phyloP scores from a whole-genome alignment of 2,329 filamentous ascomycete species.

The Aspergillus calidoustus region DNA sequence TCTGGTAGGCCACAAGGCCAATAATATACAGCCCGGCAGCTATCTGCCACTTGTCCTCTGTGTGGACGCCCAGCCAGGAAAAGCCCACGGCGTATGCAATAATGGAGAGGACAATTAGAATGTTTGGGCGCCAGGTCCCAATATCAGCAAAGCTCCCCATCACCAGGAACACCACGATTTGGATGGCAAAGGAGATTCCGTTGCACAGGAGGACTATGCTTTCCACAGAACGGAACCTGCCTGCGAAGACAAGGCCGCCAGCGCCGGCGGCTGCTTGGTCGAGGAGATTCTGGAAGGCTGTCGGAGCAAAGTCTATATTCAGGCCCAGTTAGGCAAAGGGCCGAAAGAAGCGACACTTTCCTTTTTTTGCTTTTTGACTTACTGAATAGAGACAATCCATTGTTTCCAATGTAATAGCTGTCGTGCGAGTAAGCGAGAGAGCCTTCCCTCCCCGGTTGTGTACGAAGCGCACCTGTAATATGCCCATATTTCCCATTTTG shows the following conservation, averaged over 20 bases:
- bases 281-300: constrained; percentile 68
- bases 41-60: constrained; percentile 61
- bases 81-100: constrained; percentile 68
- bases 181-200: constrained; percentile 70
- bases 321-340: neutral
- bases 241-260: constrained; percentile 60
- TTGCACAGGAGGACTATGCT: constrained; percentile 69
- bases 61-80: constrained; percentile 69
- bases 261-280: constrained; percentile 62
- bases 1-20: constrained; percentile 69
- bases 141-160: constrained; percentile 63
- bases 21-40: constrained; percentile 68
- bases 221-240: constrained; percentile 62
- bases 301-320: constrained; percentile 61
- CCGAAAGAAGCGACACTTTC: too few relatives aligned
- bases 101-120: constrained; percentile 65
- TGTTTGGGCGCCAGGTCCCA: constrained; percentile 66
- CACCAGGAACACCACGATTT: constrained; percentile 58
- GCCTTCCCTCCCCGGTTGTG: neutral
- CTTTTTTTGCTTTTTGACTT: constrained; percentile 15
- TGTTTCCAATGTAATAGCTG: constrained; percentile 69
- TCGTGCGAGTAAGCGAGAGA: constrained; percentile 24
- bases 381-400: constrained; percentile 65
- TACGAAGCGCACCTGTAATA: constrained; percentile 54
- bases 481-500: constrained; percentile 60